These are phyloP conservation scores for Cystobasidiopsis lactophilus DNA, from an alignment of 768 basidiomycete genomes.

Conservation along the genomic window DNA sequence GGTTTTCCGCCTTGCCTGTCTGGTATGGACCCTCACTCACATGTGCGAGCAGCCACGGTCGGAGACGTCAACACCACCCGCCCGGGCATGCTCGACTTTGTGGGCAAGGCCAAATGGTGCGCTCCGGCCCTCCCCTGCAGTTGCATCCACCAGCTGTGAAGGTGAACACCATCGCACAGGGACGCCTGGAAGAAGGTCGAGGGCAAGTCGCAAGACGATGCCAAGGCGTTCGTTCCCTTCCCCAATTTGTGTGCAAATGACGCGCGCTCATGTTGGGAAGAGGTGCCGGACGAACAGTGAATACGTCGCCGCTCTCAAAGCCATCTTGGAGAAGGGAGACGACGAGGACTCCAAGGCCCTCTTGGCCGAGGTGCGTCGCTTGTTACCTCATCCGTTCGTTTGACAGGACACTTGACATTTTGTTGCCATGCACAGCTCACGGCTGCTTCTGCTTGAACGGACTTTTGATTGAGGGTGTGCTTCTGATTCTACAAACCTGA, in stretches of 20 bases:
- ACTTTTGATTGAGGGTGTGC: no score
- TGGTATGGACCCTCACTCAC: not conserved
- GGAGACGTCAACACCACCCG: slow-evolving; percentile 46
- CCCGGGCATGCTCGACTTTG: slow-evolving; percentile 64
- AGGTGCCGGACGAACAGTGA: slow-evolving; percentile 2
- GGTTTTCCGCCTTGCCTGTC: slow-evolving; percentile 1
- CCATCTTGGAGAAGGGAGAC: slow-evolving; percentile 33
- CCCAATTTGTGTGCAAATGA: no score
- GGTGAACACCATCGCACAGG: slow-evolving; percentile 29
- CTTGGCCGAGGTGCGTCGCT: slow-evolving; percentile 33
- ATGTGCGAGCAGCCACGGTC: slow-evolving; percentile 34
- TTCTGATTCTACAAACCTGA: no score
- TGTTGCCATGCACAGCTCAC: not conserved
- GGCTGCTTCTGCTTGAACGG: not conserved
- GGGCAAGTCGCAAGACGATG: slow-evolving; percentile 50
- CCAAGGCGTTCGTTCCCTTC: slow-evolving; percentile 25
- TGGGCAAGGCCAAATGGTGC: slow-evolving; percentile 77
- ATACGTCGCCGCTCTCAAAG: slow-evolving; percentile 25
- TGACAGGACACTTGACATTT: not conserved
- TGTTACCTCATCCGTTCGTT: not conserved
- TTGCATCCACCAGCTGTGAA: not conserved
- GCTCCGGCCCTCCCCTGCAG: slow-evolving; percentile 9
- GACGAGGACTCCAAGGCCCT: slow-evolving; percentile 37
- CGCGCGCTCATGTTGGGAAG: not conserved
- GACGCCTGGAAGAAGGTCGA: slow-evolving; percentile 62